phyloP scores from a whole-genome alignment of 306 rosid species.

The Medicago ruthenica region DNA sequence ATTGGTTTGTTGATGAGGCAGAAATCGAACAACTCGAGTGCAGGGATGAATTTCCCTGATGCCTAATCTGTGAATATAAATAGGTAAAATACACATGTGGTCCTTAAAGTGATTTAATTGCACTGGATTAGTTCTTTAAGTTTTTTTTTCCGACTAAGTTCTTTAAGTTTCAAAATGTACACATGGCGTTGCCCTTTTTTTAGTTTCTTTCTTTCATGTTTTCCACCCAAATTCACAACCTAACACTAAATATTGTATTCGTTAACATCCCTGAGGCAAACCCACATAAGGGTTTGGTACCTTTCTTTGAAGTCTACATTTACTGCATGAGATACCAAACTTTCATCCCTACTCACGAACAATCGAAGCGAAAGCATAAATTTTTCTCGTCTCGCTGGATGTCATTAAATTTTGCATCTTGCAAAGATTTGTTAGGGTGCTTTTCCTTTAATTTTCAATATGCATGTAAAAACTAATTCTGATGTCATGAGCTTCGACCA shows the following conservation, averaged over 20 bases:
- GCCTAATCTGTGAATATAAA: conserved; percentile 24
- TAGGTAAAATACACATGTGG: not conserved
- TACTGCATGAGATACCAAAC: not conserved
- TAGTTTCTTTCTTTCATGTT: not conserved
- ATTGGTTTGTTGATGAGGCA: conserved; percentile 23
- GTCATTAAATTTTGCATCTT: conserved; percentile 32
- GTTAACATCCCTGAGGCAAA: not conserved
- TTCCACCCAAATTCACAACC: not conserved
- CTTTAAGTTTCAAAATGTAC: too few relatives aligned
- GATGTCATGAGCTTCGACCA: conserved; percentile 66
- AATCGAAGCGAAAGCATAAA: not conserved
- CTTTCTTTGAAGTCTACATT: not conserved
- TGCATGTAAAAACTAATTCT: conserved; percentile 74
- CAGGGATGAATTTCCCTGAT: conserved; percentile 5
- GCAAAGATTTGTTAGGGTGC: not conserved
- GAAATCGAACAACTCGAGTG: conserved; percentile 6
- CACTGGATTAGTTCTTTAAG: too few relatives aligned
- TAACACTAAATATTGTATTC: not conserved
- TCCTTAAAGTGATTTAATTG: not conserved
- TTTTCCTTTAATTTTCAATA: conserved; percentile 34
- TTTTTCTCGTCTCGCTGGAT: conserved; percentile 30
- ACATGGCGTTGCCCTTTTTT: too few relatives aligned
- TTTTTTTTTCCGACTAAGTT: too few relatives aligned
- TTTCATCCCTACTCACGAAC: not conserved
- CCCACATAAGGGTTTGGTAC: not conserved